Evolutionary conservation across 768 basidiomycete genomes (phyloP).

Genomic region (Tulasnella sp.): DNA sequence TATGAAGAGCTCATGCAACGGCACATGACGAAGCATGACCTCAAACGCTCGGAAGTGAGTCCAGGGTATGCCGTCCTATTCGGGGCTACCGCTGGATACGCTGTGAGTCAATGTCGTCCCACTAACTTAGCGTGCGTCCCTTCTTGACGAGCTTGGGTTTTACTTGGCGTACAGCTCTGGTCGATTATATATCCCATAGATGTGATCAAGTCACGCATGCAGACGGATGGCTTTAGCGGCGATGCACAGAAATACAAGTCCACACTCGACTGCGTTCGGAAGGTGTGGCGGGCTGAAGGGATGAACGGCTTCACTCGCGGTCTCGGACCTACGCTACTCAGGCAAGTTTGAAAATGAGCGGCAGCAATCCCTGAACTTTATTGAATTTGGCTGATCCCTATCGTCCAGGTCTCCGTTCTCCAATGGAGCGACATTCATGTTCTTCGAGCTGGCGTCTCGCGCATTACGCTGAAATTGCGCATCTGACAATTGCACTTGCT

Average conservation of each 20-base stretch:
- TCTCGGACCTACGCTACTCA: constrained; percentile 82
- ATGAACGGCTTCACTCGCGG: constrained; percentile 80
- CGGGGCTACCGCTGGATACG: constrained; percentile 88
- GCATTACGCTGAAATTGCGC: constrained; percentile 20
- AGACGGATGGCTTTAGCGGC: constrained; percentile 79
- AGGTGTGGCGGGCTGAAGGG: constrained; percentile 76
- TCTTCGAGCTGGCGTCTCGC: constrained; percentile 86
- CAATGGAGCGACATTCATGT: constrained; percentile 93
- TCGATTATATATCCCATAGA: constrained; percentile 32
- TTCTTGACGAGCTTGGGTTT: not conserved
- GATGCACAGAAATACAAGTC: constrained; percentile 76
- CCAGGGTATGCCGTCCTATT: constrained; percentile 71
- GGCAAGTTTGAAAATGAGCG: constrained; percentile 38
- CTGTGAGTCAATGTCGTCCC: constrained; percentile 38
- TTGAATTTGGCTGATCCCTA: not conserved
- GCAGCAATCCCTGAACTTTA: not conserved
- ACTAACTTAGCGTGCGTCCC: too few species aligned
- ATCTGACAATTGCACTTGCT: not conserved
- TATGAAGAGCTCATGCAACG: constrained; percentile 89
- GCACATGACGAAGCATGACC: constrained; percentile 59
- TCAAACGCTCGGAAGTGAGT: constrained; percentile 62
- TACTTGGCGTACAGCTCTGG: not conserved
- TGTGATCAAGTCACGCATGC: constrained; percentile 92
- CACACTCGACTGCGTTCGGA: constrained; percentile 70
- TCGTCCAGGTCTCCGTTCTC: constrained; percentile 75